Evolutionary conservation across 2,329 filamentous ascomycete species (phyloP).

Genomic region (Pseudogymnoascus sp.): DNA sequence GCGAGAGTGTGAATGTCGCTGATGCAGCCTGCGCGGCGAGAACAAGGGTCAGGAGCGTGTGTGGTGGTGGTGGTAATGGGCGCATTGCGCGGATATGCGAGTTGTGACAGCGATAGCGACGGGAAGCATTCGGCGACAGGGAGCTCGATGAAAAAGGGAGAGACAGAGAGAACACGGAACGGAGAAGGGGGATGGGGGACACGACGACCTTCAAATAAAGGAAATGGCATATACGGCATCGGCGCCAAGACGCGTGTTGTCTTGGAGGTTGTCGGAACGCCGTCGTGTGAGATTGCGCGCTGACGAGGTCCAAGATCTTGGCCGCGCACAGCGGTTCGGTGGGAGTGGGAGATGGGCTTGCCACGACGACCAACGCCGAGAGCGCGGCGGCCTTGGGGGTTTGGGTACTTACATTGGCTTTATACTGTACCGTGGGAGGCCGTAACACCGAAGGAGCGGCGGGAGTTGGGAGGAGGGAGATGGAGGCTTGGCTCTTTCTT

Average conservation of each 20-base stretch:
- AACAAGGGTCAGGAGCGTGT: background rate
- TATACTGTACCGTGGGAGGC: background rate
- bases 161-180: background rate
- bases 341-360: background rate
- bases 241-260: background rate
- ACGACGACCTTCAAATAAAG: background rate
- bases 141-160: background rate
- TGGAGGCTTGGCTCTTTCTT: background rate
- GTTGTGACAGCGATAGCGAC: background rate
- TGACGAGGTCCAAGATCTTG: constrained; percentile 1
- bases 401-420: background rate
- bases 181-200: too few species aligned
- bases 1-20: background rate
- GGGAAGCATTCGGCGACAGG: background rate
- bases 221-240: background rate
- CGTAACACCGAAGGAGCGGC: background rate
- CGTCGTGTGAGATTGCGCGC: background rate
- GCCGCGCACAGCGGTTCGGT: background rate
- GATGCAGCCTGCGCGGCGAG: background rate
- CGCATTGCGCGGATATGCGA: background rate
- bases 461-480: background rate
- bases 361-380: background rate
- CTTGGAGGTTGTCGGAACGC: background rate
- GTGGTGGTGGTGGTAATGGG: background rate
- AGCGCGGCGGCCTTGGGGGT: background rate